Percentiles rank a stretch among this genome's conserved stretches.
Evolutionary conservation across 2,329 filamentous ascomycete species (phyloP).

Genomic region (Alternaria sp.): DNA sequence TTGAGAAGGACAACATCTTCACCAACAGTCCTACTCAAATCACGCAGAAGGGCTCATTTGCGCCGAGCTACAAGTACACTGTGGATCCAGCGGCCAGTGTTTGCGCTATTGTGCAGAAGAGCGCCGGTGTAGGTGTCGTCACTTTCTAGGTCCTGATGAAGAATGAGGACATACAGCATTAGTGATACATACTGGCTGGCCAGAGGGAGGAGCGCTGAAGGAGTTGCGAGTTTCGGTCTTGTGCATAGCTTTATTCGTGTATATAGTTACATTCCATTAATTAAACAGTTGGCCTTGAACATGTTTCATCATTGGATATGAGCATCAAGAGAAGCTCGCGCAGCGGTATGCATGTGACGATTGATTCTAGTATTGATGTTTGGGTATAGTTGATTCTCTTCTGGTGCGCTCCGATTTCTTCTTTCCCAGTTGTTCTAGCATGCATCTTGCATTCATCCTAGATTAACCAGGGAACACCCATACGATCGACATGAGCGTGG

Average conservation of each 20-base stretch:
- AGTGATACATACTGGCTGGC: background rate
- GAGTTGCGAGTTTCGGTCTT: conserved; percentile 10
- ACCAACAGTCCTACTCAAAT: conserved; percentile 53
- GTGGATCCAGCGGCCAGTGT: conserved; percentile 32
- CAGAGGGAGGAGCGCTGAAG: background rate
- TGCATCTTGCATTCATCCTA: background rate
- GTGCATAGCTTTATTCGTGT: conserved; percentile 26
- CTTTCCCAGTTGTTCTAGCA: background rate
- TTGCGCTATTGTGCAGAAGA: conserved; percentile 37
- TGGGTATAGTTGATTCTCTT: conserved; percentile 1
- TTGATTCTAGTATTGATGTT: background rate
- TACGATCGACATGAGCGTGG: conserved; percentile 25
- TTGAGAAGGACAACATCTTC: conserved; percentile 54
- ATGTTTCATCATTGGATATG: conserved; percentile 23
- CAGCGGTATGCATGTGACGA: background rate
- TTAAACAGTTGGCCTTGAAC: background rate
- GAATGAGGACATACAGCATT: background rate
- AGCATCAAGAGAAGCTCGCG: background rate
- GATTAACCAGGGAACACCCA: conserved; percentile 30
- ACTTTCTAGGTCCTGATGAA: conserved; percentile 27
- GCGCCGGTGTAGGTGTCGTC: conserved; percentile 40
- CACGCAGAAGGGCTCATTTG: conserved; percentile 57
- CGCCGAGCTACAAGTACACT: conserved; percentile 61
- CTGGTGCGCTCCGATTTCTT: background rate
- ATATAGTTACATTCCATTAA: background rate